Percentiles rank a stretch among this genome's conserved stretches.
These are phyloP conservation scores for Botryotinia narcissicola DNA, from an alignment of 2,329 filamentous ascomycete species.

Conservation along the genomic window DNA sequence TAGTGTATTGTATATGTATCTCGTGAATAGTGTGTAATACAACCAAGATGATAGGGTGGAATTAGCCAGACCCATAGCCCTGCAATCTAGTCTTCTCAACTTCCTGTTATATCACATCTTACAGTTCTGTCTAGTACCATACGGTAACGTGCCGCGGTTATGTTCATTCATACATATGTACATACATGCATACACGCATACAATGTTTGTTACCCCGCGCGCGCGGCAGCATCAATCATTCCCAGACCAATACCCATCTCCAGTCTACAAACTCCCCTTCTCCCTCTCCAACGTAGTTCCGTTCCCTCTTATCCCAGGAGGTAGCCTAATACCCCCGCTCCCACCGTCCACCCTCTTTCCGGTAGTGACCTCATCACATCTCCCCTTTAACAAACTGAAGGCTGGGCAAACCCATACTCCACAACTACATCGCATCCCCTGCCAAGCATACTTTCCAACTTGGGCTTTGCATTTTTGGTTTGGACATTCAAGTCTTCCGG, in stretches of 20 bases:
- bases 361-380: conserved; percentile 64
- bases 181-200: not conserved
- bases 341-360: conserved; percentile 23
- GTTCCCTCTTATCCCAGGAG: conserved; percentile 47
- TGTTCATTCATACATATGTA: not conserved
- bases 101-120: not conserved
- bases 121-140: not conserved
- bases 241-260: not conserved
- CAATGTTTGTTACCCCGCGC: no score
- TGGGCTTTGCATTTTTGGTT: conserved; percentile 73
- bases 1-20: not conserved
- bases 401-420: conserved; percentile 87
- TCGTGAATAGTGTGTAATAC: not conserved
- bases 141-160: no score
- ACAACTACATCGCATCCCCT: conserved; percentile 90
- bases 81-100: not conserved
- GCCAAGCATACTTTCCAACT: conserved; percentile 93
- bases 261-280: conserved; percentile 13
- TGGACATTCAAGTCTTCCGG: conserved; percentile 82
- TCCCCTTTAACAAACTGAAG: conserved; percentile 79
- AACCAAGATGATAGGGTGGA: not conserved
- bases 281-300: conserved; percentile 21
- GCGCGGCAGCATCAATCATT: no score
- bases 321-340: conserved; percentile 52
- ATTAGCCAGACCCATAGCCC: not conserved